phyloP scores from a whole-genome alignment of 2,329 filamentous ascomycete genomes.

The Cladorrhinum sp. region DNA sequence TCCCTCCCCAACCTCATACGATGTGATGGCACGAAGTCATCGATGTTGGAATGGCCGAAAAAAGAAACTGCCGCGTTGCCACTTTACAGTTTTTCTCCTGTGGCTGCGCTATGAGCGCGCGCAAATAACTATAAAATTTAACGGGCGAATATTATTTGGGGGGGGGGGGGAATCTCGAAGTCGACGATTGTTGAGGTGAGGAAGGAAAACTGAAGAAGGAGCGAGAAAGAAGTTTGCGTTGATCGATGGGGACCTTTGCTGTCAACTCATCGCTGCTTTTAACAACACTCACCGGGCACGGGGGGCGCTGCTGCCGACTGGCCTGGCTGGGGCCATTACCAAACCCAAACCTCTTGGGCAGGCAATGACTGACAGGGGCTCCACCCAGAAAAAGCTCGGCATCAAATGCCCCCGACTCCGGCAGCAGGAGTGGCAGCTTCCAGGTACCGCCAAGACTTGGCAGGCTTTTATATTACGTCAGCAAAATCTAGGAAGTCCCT shows the following conservation, averaged over 20 bases:
- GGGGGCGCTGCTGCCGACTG: neutral
- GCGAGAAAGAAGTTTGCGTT: conserved; percentile 20
- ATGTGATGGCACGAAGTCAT: conserved; percentile 25
- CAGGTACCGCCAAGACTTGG: neutral
- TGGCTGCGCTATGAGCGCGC: neutral
- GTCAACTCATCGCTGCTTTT: conserved; percentile 21
- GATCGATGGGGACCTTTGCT: conserved; percentile 13
- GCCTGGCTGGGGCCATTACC: neutral
- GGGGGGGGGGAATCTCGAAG: neutral
- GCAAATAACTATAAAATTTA: neutral
- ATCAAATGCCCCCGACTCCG: conserved; percentile 15
- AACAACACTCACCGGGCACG: conserved; percentile 18
- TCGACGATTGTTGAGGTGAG: neutral
- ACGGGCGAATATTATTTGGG: neutral
- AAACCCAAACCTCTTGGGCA: neutral
- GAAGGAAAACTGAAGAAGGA: conserved; percentile 5
- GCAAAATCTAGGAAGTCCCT: conserved; percentile 2
- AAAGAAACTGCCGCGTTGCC: conserved; percentile 6
- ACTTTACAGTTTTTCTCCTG: conserved; percentile 5
- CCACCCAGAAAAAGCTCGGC: conserved; percentile 4
- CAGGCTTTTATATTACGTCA: conserved; percentile 17
- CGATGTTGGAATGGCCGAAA: conserved; percentile 10
- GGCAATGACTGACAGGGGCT: neutral
- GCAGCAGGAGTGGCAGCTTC: neutral
- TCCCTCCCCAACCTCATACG: conserved; percentile 28